Evolutionary conservation across 805 yeast genomes (phyloP), one percentile per base, ranked within the genome.

Genomic region (Kuraishia piskuri): DNA sequence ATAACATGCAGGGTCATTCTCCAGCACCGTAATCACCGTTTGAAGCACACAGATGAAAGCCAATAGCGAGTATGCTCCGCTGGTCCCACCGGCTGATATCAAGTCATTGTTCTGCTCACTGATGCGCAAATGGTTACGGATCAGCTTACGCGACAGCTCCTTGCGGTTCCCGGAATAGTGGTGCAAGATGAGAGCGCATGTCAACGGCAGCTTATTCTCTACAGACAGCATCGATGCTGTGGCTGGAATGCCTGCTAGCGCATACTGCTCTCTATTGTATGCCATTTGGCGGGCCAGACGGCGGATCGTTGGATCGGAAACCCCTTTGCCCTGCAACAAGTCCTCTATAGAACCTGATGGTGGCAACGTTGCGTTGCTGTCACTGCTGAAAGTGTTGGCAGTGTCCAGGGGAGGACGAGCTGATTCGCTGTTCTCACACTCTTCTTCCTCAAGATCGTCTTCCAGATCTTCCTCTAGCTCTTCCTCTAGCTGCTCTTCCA

Each of bases 171-270:
- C 50, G 1, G 62, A 56, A 51, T 63, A 61, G 50, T 65, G 66
- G 52, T 66, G 63, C 22, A 65, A 31, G 21, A 68, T 64, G 48
- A 66, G 52, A 1, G 65, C 58, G 53, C 70, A 66, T 1, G 68
- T 59, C 47, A 68, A 55, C 3, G 65, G 59, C 9, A 68, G 51
- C 53, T 69, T 58, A 46, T 64, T 65, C 46, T 66, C 70, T 48
- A 65, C 63, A 17, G 63, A 54, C 6, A 67, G 56, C 19, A 65
- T 9, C 24, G 44, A 31, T 45, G 6, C 14, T 22, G 44, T 20
- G n/a, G 20, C 19, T 23, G 50, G 22, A 37, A 31, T 19, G 17
- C 52, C 21, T 19, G 24, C 22, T 19, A 10, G 47, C 22, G 26
- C 23, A 22, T 19, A 50, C 40, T 36, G 3, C 9, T 26, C 37